Base-by-base conservation (phyloP, 129 eudicot species). In the Artemisia annua region DNA sequence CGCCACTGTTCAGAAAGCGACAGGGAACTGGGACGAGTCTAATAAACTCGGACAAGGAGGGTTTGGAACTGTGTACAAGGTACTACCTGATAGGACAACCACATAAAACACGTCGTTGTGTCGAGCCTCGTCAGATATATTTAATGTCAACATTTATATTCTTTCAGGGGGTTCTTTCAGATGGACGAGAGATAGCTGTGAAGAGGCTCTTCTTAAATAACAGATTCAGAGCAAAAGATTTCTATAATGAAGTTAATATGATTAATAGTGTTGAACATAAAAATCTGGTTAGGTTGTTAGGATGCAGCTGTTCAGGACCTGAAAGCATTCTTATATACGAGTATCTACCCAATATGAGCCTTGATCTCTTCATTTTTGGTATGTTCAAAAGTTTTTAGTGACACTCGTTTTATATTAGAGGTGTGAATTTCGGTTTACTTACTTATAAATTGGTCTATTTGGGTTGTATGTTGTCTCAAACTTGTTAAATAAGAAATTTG, bases 1-100 rank as follows among this genome's bases (percentile, higher is more conserved):
- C 80, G 83, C 91, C 18, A 85, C 88, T 59, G 69, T 88, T 54
- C 91, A 88, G 76, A 85, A 83, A 74, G 96, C 97, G 2, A 91
- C 97, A 0, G 82, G 75, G 43, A 79, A 82, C 44, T 91, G 89
- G 79, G 80, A 84, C 26, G 91, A 85, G 44, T 85, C 88, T 22
- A 87, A 91, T 80, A 91, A 91, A 81, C 85, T 91, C 19, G 97
- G 97, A 24, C 88, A 91, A 67, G 94, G 97, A 46, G 97, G 97
- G 67, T 90, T 85, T 52, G 97, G 97, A 35, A 88, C 88, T 19
- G 97, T 91, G 8, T 91, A 91, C 67, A 87, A 88, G 97, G 97
- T 90, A 72, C 15, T 11, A 9, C 20, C 6, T 17, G 35, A 7
- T 12, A 12, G 32, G 51, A 69, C 1, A 71, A 16, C 57, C 57